phyloP scores from a whole-genome alignment of 345 rosid species.

The Carallia brachiata region DNA sequence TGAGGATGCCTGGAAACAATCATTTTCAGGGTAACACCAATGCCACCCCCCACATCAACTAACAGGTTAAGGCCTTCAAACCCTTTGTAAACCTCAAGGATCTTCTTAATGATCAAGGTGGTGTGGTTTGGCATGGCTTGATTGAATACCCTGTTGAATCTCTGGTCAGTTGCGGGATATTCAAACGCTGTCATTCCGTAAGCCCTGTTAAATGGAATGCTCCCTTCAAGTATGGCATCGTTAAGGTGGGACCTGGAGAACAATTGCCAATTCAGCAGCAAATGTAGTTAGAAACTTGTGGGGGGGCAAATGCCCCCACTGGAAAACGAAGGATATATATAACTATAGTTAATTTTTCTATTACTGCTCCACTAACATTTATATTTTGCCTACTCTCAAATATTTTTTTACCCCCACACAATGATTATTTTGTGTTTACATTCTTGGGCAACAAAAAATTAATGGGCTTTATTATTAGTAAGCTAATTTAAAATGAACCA shows the following conservation, averaged over 20 bases:
- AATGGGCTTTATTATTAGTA: too few relatives aligned
- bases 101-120: conserved; percentile 26
- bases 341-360: too few relatives aligned
- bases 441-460: too few relatives aligned
- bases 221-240: conserved; percentile 37
- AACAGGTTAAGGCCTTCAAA: conserved; percentile 24
- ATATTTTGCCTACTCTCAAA: too few relatives aligned
- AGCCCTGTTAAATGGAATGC: conserved; percentile 32
- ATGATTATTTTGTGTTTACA: too few relatives aligned
- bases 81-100: conserved; percentile 33
- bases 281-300: too few relatives aligned
- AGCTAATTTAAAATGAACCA: too few relatives aligned
- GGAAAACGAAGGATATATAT: too few relatives aligned
- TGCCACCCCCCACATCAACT: conserved; percentile 46
- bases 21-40: conserved; percentile 26
- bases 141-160: conserved; percentile 31
- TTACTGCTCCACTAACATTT: too few relatives aligned
- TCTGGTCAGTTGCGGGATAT: conserved; percentile 24
- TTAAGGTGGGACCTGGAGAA: conserved; percentile 29
- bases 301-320: too few relatives aligned
- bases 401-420: too few relatives aligned
- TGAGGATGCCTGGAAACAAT: conserved; percentile 31
- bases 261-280: background rate
- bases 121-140: conserved; percentile 29
- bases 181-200: conserved; percentile 31